Evolutionary conservation across 2,329 filamentous ascomycete species (phyloP), one percentile per base, ranked within the genome.

Genomic region (Colletotrichum magnum): DNA sequence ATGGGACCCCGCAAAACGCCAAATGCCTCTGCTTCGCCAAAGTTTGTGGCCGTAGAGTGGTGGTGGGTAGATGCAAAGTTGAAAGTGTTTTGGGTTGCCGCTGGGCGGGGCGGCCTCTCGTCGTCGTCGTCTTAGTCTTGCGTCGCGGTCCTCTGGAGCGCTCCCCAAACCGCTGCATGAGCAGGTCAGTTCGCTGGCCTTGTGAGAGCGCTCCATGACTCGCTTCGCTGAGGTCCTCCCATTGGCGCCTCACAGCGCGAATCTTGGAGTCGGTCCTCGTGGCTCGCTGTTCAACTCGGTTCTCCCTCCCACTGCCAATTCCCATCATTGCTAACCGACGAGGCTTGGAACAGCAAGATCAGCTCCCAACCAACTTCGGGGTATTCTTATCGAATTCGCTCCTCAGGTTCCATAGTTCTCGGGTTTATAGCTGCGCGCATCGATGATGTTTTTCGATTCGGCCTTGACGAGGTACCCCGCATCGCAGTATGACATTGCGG

Each of bases 401-500:
- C 28, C 15, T 68, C 58, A 70, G 5, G 47, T 47, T 26, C 64
- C 48, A 24, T 68, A 64, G 5, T 56, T 59, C 6, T 52, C 15
- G 12, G 64, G 64, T 9, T 12, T 61, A 54, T 64, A 69, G 16
- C 41, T 51, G 4, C 56, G 58, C 1, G 61, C 69, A 7, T 45
- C 18, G 18, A 71, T 64, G 7, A 71, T 57, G 26, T 70, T 62
- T 15, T 39, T 43, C 2, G 66, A 48, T 7, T 71, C 66, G 45
- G 69, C 50, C 18, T 66, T 71, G 43, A 51, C 69, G 32, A 70
- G 56, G 52, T 56, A 71, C 24, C 39, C 66, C 18, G 60, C 60
- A 16, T 71, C 69, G 61, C 69, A 71, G 0, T 66, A 70, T 12
- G 69, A 70, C 39, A 70, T 61, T 24, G 50, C 45, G 5, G 66